Percentiles rank a stretch among this genome's conserved stretches.
Evolutionary conservation across 495 filamentous ascomycete species (phyloP).

Genomic region (Aspergillus asperescens): DNA sequence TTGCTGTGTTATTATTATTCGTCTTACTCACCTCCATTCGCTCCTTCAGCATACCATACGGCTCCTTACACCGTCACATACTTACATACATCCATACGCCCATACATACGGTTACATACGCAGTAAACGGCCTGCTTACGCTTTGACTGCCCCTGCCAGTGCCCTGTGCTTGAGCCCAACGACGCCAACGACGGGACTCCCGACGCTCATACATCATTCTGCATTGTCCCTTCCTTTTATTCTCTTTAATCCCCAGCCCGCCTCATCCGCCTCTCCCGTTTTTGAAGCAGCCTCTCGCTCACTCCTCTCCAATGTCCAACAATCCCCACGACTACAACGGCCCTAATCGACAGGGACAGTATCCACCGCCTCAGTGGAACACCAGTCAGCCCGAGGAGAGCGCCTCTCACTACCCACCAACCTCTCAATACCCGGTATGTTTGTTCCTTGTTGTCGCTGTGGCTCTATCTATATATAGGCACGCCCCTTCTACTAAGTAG

Average conservation of each 20-base stretch:
- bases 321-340: slow-evolving; percentile 39
- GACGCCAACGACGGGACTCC: slow-evolving; percentile 19
- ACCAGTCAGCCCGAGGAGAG: slow-evolving; percentile 41
- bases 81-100: slow-evolving; percentile 9
- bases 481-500: background rate
- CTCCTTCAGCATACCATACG: slow-evolving; percentile 8
- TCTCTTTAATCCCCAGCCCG: slow-evolving; percentile 11
- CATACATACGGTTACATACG: slow-evolving; percentile 13
- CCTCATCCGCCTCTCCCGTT: slow-evolving; percentile 15
- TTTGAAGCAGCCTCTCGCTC: slow-evolving; percentile 20
- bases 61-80: background rate
- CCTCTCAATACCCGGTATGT: slow-evolving; percentile 43
- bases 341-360: slow-evolving; percentile 41
- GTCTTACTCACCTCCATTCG: slow-evolving; percentile 16
- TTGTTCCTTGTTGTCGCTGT: slow-evolving; percentile 11
- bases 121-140: too few relatives aligned
- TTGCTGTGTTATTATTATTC: slow-evolving; percentile 4
- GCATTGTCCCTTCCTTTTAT: slow-evolving; percentile 16
- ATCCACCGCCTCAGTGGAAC: slow-evolving; percentile 46
- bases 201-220: slow-evolving; percentile 27
- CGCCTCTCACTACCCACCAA: slow-evolving; percentile 29
- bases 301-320: slow-evolving; percentile 44
- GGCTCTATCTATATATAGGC: slow-evolving; percentile 5
- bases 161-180: slow-evolving; percentile 13
- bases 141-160: too few relatives aligned